Conservation (phyloP, 2,329 filamentous ascomycete species). For the Ambrosiella beaveri region DNA sequence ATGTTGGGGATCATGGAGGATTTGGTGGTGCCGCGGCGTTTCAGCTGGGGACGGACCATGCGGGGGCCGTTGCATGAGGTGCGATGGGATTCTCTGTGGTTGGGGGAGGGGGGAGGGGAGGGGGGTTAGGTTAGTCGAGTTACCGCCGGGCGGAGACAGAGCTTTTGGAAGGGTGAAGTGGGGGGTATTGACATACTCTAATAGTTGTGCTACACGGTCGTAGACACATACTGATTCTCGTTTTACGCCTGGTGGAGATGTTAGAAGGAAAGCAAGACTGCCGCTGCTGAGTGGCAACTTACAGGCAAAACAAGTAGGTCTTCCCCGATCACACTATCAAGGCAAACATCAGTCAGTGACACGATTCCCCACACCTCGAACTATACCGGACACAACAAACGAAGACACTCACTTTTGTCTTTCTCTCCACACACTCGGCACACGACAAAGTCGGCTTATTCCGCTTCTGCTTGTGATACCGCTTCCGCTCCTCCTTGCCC, state of each 20-base stretch:
- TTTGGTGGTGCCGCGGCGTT: constrained; percentile 26
- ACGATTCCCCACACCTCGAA: neutral
- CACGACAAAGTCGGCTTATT: constrained; percentile 73
- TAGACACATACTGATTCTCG: constrained; percentile 60
- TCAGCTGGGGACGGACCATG: constrained; percentile 41
- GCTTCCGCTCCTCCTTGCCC: constrained; percentile 3
- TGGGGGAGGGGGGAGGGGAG: neutral
- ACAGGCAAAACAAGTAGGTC: constrained; percentile 52
- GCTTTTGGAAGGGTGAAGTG: neutral
- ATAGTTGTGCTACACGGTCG: constrained; percentile 56
- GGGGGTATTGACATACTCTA: constrained; percentile 39
- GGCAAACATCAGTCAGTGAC: neutral
- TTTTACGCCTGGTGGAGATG: constrained; percentile 42
- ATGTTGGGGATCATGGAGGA: constrained; percentile 34
- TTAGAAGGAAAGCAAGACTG: neutral
- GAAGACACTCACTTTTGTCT: constrained; percentile 41
- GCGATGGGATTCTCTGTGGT: constrained; percentile 10
- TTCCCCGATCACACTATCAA: constrained; percentile 53
- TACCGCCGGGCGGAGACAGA: neutral
- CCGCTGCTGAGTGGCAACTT: constrained; percentile 18
- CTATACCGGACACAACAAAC: neutral
- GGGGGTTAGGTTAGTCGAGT: neutral
- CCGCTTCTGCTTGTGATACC: constrained; percentile 58
- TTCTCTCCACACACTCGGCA: constrained; percentile 63
- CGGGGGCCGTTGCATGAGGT: constrained; percentile 34